Conservation (phyloP, 495 filamentous ascomycete genomes). For the Cercophora samala region DNA sequence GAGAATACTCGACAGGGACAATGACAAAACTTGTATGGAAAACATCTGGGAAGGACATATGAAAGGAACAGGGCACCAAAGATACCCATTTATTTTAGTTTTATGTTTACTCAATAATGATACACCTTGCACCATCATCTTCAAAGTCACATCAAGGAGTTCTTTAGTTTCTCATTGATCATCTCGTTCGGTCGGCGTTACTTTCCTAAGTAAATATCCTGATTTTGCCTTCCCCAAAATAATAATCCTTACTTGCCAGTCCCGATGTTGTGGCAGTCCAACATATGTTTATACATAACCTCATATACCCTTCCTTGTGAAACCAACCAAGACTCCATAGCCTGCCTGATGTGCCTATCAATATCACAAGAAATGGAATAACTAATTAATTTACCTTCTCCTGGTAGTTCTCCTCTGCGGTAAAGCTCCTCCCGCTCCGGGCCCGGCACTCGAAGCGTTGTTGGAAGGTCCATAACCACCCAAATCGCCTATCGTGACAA, state of each 20-base stretch:
- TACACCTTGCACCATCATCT: no score
- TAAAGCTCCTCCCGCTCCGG: background rate
- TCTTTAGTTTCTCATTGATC: background rate
- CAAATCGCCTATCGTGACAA: constrained; percentile 1
- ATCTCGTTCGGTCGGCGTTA: background rate
- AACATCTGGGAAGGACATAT: background rate
- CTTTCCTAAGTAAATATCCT: background rate
- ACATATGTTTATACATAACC: background rate
- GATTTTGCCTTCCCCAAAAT: background rate
- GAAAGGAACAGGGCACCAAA: background rate
- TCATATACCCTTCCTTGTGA: background rate
- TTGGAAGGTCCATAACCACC: background rate
- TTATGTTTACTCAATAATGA: constrained; percentile 5
- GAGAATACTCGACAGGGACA: background rate
- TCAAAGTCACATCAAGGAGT: no score
- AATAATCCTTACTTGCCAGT: background rate
- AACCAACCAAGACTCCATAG: background rate
- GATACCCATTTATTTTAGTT: background rate
- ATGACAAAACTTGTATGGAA: background rate
- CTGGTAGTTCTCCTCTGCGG: constrained; percentile 1
- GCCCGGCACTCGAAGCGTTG: background rate
- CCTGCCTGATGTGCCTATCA: background rate
- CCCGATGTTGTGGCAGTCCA: background rate
- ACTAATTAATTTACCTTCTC: background rate
- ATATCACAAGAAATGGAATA: background rate